phyloP scores from a whole-genome alignment of 257 asterid genomes.

The Rauvolfia tetraphylla region DNA sequence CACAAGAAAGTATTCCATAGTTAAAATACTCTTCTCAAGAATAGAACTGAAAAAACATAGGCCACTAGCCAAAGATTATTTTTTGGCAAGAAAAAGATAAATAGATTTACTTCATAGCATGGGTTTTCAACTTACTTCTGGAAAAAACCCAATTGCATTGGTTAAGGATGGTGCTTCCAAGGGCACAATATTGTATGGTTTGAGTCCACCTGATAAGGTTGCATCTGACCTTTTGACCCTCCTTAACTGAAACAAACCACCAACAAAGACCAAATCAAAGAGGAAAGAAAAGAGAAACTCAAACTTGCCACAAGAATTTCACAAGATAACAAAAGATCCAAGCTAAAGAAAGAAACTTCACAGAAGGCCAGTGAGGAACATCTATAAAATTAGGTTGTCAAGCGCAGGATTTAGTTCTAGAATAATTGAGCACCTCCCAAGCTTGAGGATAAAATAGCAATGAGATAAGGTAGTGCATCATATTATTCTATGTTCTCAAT shows the following conservation, averaged over 20 bases:
- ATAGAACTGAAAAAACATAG: background rate
- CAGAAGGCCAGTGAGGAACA: background rate
- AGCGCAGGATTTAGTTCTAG: background rate
- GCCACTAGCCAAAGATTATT: background rate
- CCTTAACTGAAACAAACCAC: slow-evolving; percentile 55
- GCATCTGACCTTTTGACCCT: slow-evolving; percentile 77
- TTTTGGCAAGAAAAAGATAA: background rate
- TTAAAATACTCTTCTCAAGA: background rate
- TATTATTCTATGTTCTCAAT: background rate
- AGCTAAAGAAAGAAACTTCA: slow-evolving; percentile 13
- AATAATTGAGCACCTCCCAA: slow-evolving; percentile 10
- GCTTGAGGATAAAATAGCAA: background rate
- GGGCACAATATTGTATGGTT: slow-evolving; percentile 87
- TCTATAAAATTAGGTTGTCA: background rate
- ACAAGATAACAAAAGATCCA: background rate
- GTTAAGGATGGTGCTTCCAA: slow-evolving; percentile 80
- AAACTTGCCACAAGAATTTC: slow-evolving; percentile 10
- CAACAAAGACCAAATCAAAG: slow-evolving; percentile 17
- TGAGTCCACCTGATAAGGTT: slow-evolving; percentile 64
- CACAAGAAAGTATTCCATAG: background rate
- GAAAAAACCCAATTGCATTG: slow-evolving; percentile 84
- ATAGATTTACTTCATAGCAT: background rate
- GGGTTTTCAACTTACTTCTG: slow-evolving; percentile 63
- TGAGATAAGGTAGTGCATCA: background rate
- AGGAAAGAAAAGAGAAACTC: slow-evolving; percentile 5